Percentiles rank a stretch among this genome's conserved stretches.
phyloP scores from a whole-genome alignment of 2,329 filamentous ascomycete genomes.

The Alternaria incomplexa region DNA sequence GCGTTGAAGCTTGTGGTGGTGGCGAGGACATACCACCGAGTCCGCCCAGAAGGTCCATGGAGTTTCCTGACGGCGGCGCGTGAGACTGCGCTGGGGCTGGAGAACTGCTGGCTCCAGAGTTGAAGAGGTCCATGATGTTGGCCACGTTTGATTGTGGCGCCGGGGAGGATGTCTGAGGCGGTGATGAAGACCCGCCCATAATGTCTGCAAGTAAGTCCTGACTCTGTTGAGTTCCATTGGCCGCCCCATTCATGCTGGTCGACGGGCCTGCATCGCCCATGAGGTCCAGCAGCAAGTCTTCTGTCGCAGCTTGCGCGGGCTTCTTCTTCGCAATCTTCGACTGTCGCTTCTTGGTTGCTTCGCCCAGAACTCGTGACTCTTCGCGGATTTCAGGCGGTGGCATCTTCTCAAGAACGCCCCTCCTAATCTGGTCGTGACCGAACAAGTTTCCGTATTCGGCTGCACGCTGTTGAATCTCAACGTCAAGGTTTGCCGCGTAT shows the following conservation, averaged over 20 bases:
- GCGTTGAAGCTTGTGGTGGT: constrained; percentile 54
- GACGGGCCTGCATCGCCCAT: constrained; percentile 79
- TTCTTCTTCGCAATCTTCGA: constrained; percentile 69
- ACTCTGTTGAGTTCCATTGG: constrained; percentile 67
- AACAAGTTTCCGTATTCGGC: constrained; percentile 98
- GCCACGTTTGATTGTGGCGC: constrained; percentile 50
- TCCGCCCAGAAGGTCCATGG: constrained; percentile 51
- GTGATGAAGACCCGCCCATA: constrained; percentile 67
- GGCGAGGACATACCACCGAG: constrained; percentile 55
- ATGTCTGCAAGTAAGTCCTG: constrained; percentile 92
- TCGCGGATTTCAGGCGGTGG: constrained; percentile 96
- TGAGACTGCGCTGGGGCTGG: constrained; percentile 49
- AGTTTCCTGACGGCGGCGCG: constrained; percentile 44
- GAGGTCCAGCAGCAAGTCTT: constrained; percentile 88
- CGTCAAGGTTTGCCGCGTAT: constrained; percentile 85
- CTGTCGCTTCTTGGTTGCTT: constrained; percentile 64
- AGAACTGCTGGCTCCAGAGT: constrained; percentile 53
- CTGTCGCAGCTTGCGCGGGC: constrained; percentile 81
- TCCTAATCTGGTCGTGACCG: constrained; percentile 81
- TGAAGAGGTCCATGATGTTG: constrained; percentile 91
- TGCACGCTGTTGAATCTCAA: constrained; percentile 94
- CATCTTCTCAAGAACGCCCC: constrained; percentile 96
- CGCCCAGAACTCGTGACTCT: constrained; percentile 87
- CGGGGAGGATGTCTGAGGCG: constrained; percentile 47
- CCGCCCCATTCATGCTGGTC: constrained; percentile 58